A percentile compares a stretch with the other conserved stretches of the same genome.
phyloP scores from a whole-genome alignment of 2,329 filamentous ascomycete genomes.

The Lachnellula willkommii region DNA sequence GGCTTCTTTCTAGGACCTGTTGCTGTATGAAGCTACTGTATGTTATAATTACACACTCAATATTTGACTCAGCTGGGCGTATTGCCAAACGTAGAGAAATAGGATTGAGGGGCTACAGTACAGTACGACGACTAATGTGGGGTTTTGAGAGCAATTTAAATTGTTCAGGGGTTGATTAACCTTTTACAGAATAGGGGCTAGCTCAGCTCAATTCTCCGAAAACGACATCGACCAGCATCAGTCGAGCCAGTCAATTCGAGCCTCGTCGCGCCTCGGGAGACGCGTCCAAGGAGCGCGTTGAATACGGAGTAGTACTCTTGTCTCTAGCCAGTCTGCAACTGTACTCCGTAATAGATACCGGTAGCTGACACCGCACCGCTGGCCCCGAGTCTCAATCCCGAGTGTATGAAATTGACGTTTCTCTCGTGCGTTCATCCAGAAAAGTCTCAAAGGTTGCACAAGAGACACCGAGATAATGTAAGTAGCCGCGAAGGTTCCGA shows the following conservation, averaged over 20 bases:
- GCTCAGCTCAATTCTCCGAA: neutral
- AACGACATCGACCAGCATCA: neutral
- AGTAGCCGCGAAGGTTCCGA: neutral
- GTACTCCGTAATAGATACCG: too few relatives aligned
- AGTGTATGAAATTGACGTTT: neutral
- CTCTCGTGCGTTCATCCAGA: neutral
- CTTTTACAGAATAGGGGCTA: neutral
- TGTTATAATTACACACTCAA: neutral
- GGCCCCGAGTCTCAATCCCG: neutral
- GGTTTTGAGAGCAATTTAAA: neutral
- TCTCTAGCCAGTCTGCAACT: neutral
- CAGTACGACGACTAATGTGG: neutral
- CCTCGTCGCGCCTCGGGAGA: neutral
- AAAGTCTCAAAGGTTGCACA: neutral
- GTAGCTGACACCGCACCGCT: neutral
- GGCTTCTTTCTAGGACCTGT: too few relatives aligned
- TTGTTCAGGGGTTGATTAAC: neutral
- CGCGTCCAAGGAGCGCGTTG: neutral
- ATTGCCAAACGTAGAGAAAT: neutral
- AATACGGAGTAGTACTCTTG: neutral
- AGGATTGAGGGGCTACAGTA: neutral
- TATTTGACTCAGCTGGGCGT: neutral
- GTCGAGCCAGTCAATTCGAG: neutral
- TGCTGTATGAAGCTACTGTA: neutral
- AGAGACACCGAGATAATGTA: neutral